Percentiles rank a stretch among this genome's conserved stretches.
Conservation (phyloP, 1,284 basidiomycete species). For the Flammula alnicola region DNA sequence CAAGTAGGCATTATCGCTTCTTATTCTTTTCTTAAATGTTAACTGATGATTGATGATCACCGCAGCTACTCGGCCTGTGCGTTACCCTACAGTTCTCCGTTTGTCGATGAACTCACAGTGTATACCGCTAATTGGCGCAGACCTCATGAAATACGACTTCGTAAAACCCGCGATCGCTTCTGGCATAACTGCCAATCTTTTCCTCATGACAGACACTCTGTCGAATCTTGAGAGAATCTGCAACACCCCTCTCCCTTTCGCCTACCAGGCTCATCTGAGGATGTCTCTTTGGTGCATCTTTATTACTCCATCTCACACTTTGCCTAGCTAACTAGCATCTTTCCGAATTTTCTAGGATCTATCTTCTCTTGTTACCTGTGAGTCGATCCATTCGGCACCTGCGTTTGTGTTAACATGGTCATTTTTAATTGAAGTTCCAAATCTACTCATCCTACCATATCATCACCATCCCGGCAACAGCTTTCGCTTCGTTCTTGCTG, state of each 20-base stretch:
- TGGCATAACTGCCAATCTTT: conserved; percentile 48
- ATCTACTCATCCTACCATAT: conserved; percentile 55
- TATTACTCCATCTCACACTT: not conserved
- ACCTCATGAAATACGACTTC: conserved; percentile 45
- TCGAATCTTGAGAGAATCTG: conserved; percentile 62
- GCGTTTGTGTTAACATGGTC: not conserved
- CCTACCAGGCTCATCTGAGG: conserved; percentile 67
- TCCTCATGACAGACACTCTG: conserved; percentile 58
- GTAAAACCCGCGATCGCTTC: conserved; percentile 54
- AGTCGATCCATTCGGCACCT: conserved; percentile 19
- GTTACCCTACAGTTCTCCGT: conserved; percentile 18
- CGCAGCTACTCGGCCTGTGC: conserved; percentile 51
- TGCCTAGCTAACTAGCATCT: not conserved
- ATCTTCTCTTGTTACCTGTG: conserved; percentile 64
- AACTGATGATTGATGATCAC: not conserved
- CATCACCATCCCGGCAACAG: conserved; percentile 61
- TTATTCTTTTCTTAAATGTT: not conserved
- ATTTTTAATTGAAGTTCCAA: conserved; percentile 58
- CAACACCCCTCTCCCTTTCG: conserved; percentile 67
- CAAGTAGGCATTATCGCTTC: conserved; percentile 30
- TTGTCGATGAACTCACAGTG: not conserved
- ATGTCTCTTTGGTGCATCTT: conserved; percentile 54
- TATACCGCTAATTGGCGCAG: conserved; percentile 25
- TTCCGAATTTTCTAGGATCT: conserved; percentile 50
- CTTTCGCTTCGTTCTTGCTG: conserved; percentile 62